Evolutionary conservation across 306 rosid genomes (phyloP).

Genomic region (Trifolium repens): DNA sequence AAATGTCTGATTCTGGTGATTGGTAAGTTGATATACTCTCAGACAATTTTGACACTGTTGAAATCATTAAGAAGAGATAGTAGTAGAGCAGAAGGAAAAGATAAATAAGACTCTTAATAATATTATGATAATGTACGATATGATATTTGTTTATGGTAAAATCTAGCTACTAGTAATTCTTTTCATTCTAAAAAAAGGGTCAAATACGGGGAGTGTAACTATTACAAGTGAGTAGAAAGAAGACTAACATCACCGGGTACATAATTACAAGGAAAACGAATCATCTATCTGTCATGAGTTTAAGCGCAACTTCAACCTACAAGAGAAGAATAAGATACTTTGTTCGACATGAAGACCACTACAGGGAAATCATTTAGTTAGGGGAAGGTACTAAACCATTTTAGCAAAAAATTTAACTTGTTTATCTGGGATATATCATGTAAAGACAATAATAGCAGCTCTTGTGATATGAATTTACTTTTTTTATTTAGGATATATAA

Average conservation of each 20-base stretch:
- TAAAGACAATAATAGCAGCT: not conserved
- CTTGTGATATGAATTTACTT: not conserved
- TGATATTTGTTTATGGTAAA: not conserved
- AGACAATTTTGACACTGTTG: not conserved
- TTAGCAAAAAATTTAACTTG: not conserved
- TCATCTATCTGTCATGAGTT: not conserved
- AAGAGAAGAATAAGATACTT: constrained; percentile 5
- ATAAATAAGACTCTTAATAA: not conserved
- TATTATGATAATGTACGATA: not conserved
- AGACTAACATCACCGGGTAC: not conserved
- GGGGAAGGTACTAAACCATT: constrained; percentile 20
- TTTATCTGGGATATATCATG: constrained; percentile 1
- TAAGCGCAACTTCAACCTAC: constrained; percentile 11
- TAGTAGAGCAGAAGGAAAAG: not conserved
- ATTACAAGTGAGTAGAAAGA: not conserved
- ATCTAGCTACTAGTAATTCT: constrained; percentile 12
- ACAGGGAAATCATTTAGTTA: not conserved
- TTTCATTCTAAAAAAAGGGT: constrained; percentile 20
- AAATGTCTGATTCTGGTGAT: constrained; percentile 19
- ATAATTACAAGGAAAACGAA: constrained; percentile 13
- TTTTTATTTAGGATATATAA: constrained; percentile 10
- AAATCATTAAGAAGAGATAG: not conserved
- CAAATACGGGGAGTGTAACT: not conserved
- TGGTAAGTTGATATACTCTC: not conserved
- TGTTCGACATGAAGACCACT: not conserved